Evolutionary conservation across 2,329 filamentous ascomycete species (phyloP).

Genomic region (Colletotrichum gloeosporioides): DNA sequence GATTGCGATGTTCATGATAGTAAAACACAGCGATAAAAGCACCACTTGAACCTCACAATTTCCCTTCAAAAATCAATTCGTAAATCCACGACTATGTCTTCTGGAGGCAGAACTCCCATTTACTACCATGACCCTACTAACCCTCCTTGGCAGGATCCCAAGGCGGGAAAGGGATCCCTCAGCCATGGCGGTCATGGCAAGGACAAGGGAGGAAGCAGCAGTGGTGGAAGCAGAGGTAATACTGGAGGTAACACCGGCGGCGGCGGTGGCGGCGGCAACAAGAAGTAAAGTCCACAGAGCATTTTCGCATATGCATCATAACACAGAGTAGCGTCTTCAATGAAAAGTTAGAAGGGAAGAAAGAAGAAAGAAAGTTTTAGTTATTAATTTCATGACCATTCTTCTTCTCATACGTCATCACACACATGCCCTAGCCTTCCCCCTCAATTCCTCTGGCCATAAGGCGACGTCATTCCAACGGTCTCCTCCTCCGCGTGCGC

Average conservation of each 20-base stretch:
- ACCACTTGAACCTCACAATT: not conserved
- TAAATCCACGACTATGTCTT: not conserved
- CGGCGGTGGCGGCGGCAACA: not conserved
- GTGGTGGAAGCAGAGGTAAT: not conserved
- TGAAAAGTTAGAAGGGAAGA: too few species aligned
- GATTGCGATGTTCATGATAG: not conserved
- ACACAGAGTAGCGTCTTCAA: not conserved
- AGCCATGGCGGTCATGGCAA: not conserved
- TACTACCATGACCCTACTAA: not conserved
- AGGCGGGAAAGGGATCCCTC: not conserved
- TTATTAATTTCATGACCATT: not conserved
- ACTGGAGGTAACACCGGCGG: not conserved
- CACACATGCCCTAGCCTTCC: not conserved
- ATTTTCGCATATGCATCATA: not conserved
- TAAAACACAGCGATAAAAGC: not conserved
- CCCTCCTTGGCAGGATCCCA: not conserved
- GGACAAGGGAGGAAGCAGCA: not conserved
- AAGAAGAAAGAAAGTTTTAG: too few species aligned
- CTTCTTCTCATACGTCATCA: not conserved
- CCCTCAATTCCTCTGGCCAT: not conserved
- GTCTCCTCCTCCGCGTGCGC: not conserved
- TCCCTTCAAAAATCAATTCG: not conserved
- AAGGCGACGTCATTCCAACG: not conserved
- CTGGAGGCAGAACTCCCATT: not conserved
- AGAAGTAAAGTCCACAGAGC: accelerated